Percentiles rank a stretch among this genome's conserved stretches.
Evolutionary conservation across 2,329 filamentous ascomycete species (phyloP).

Genomic region (Helicocarpus griseus): DNA sequence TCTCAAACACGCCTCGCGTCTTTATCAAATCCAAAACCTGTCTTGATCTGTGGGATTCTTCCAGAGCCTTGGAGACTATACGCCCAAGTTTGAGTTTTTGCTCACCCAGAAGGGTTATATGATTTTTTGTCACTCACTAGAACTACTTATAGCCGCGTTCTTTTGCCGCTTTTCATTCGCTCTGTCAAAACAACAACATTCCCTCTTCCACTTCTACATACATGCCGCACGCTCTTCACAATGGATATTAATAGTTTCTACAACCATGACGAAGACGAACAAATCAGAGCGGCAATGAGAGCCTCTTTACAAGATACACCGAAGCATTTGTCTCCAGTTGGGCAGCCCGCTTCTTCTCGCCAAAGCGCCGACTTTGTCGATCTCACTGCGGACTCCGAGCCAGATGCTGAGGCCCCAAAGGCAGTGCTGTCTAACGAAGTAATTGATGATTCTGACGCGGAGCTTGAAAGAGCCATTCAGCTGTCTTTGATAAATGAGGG

Average conservation of each 20-base stretch:
- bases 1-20: no score
- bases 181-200: background rate
- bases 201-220: background rate
- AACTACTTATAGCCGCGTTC: no score
- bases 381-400: constrained; percentile 1
- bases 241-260: background rate
- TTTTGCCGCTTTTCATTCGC: no score
- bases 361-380: constrained; percentile 1
- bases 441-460: constrained; percentile 4
- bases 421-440: background rate
- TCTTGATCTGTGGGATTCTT: no score
- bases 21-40: no score
- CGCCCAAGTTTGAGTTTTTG: no score
- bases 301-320: background rate
- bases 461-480: constrained; percentile 18
- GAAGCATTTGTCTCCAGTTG: no score
- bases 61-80: no score
- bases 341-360: background rate
- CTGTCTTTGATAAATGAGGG: constrained; percentile 18
- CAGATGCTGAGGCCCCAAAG: constrained; percentile 5
- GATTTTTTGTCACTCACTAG: no score
- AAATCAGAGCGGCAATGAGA: background rate
- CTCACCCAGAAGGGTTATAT: no score
- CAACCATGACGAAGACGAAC: background rate
- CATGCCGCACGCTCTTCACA: background rate